Evolutionary conservation across 2,329 filamentous ascomycete genomes (phyloP).

Genomic region (Aureobasidium sp.): DNA sequence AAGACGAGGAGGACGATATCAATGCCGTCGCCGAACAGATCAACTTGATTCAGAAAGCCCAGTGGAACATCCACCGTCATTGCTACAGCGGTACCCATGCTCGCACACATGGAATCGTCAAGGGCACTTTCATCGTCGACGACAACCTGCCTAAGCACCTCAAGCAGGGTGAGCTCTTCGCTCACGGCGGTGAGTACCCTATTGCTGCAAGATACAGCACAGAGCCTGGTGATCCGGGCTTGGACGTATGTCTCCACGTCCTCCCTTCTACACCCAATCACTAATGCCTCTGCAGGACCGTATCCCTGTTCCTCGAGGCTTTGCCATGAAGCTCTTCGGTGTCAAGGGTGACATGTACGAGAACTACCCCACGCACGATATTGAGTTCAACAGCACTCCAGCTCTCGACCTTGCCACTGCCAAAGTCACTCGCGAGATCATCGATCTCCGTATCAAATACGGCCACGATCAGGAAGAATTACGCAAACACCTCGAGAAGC

Average conservation of each 20-base stretch:
- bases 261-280: too few species aligned
- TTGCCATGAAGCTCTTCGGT: slow-evolving; percentile 43
- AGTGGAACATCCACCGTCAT: slow-evolving; percentile 35
- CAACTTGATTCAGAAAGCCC: slow-evolving; percentile 36
- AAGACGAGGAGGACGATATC: slow-evolving; percentile 35
- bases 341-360: slow-evolving; percentile 36
- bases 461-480: slow-evolving; percentile 30
- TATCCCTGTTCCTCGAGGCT: slow-evolving; percentile 37
- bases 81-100: slow-evolving; percentile 35
- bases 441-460: slow-evolving; percentile 32
- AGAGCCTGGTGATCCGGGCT: slow-evolving; percentile 30
- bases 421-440: slow-evolving; percentile 37
- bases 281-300: slow-evolving; percentile 22
- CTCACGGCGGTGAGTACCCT: slow-evolving; percentile 24
- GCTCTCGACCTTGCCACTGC: slow-evolving; percentile 39
- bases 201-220: slow-evolving; percentile 30
- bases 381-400: slow-evolving; percentile 42
- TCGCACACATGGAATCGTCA: slow-evolving; percentile 40
- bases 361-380: slow-evolving; percentile 32
- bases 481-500: slow-evolving; percentile 32
- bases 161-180: slow-evolving; percentile 33
- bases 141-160: slow-evolving; percentile 36
- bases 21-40: slow-evolving; percentile 37
- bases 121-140: slow-evolving; percentile 36
- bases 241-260: slow-evolving; percentile 22